Evolutionary conservation across 192 early-diverging fungal genomes (phyloP).

Genomic region (Coemansia sp.): DNA sequence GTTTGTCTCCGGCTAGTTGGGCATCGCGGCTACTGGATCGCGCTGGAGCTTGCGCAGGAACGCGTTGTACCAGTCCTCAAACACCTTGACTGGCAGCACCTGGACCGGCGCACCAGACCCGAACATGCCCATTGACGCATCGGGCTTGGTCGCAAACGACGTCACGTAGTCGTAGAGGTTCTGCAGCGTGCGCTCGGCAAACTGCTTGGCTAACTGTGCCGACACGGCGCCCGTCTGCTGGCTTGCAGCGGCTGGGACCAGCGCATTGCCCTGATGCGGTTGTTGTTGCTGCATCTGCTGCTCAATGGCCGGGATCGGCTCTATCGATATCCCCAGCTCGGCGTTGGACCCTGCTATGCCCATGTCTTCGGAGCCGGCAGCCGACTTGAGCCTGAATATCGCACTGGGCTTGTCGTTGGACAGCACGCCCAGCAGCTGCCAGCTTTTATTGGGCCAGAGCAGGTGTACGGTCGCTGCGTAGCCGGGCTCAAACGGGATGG

Average conservation of each 20-base stretch:
- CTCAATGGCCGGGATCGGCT: conserved; percentile 72
- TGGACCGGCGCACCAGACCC: conserved; percentile 40
- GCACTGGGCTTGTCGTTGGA: conserved; percentile 84
- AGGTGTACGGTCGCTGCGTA: conserved; percentile 93
- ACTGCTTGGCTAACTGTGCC: conserved; percentile 51
- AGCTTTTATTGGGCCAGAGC: conserved; percentile 75
- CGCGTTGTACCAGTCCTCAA: conserved; percentile 78
- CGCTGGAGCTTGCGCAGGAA: conserved; percentile 69
- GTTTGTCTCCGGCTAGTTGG: not conserved
- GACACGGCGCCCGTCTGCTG: conserved; percentile 2
- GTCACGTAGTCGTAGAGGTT: conserved; percentile 75
- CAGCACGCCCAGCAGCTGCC: conserved; percentile 73
- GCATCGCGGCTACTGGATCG: conserved; percentile 53
- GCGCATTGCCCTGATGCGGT: conserved; percentile 15
- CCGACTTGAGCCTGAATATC: conserved; percentile 63
- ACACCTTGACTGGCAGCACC: conserved; percentile 62
- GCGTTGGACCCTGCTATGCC: conserved; percentile 51
- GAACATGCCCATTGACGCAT: conserved; percentile 52
- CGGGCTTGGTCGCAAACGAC: conserved; percentile 57
- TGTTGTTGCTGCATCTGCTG: conserved; percentile 49
- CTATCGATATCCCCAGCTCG: conserved; percentile 88
- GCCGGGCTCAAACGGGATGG: conserved; percentile 80
- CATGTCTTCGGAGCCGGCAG: not conserved
- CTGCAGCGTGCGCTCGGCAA: conserved; percentile 60
- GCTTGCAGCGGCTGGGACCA: conserved; percentile 21